phyloP scores from a whole-genome alignment of 2,329 filamentous ascomycete genomes.

The Simplicillium sp. region DNA sequence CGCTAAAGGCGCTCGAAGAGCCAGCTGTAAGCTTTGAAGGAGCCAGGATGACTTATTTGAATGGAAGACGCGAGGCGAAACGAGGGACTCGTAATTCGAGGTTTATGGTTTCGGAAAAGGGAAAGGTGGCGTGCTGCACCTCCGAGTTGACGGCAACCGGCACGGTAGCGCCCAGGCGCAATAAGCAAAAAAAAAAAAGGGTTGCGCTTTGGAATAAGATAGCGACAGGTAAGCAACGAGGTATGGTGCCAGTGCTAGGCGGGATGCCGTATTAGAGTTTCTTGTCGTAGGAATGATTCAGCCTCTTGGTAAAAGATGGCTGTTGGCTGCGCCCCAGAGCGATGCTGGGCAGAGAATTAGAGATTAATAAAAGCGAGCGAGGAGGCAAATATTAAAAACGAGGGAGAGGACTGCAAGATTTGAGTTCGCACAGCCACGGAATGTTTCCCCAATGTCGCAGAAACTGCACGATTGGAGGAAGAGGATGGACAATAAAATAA shows the following conservation, averaged over 20 bases:
- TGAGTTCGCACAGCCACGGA: too few species aligned
- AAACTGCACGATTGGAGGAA: too few species aligned
- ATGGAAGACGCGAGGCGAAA: slow-evolving; percentile 10
- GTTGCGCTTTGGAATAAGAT: background rate
- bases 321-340: too few species aligned
- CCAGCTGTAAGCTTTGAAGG: slow-evolving; percentile 36
- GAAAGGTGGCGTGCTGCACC: slow-evolving; percentile 12
- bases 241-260: too few species aligned
- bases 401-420: too few species aligned
- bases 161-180: slow-evolving; percentile 7
- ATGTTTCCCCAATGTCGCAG: too few species aligned
- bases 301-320: too few species aligned
- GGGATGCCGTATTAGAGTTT: too few species aligned
- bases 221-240: too few species aligned
- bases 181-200: background rate
- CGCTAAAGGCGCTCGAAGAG: slow-evolving; percentile 45
- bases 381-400: too few species aligned
- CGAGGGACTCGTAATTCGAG: slow-evolving; percentile 1
- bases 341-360: background rate
- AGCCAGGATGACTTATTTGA: slow-evolving; percentile 35
- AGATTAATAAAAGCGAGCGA: background rate
- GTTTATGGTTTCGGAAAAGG: slow-evolving; percentile 4
- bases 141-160: slow-evolving; percentile 1
- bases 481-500: background rate
- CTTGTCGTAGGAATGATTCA: too few species aligned